A percentile compares a stretch with the other conserved stretches of the same genome.
phyloP scores from a whole-genome alignment of 495 filamentous ascomycete species.

The Parathielavia appendiculata region DNA sequence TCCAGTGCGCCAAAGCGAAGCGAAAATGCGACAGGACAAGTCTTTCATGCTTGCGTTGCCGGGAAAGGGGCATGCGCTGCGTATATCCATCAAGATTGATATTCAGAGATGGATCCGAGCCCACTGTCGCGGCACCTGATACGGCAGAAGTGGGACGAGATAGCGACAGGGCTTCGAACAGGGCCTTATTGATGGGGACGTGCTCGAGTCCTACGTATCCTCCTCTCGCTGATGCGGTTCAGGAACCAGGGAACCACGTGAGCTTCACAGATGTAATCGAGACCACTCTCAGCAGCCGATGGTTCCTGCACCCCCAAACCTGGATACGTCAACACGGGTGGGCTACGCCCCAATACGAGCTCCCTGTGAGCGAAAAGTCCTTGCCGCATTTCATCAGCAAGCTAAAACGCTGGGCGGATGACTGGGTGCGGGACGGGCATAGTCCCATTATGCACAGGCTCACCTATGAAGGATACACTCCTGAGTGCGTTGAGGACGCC shows the following conservation, averaged over 20 bases:
- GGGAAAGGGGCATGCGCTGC: conserved; percentile 33
- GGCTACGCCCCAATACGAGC: not conserved
- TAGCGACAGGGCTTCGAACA: not conserved
- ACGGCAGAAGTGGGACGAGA: not conserved
- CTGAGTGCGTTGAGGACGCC: conserved; percentile 31
- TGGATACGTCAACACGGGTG: not conserved
- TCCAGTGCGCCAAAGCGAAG: conserved; percentile 41
- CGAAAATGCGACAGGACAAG: conserved; percentile 41
- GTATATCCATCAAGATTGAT: conserved; percentile 25
- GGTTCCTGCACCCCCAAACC: conserved; percentile 15
- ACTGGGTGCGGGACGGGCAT: conserved; percentile 25
- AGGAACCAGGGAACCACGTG: too few species aligned
- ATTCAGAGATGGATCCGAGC: not conserved
- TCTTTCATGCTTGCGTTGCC: conserved; percentile 40
- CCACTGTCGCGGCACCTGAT: too few species aligned
- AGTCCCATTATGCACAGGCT: conserved; percentile 38
- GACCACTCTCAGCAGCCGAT: not conserved
- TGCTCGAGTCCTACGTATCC: too few species aligned
- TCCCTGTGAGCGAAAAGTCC: conserved; percentile 20
- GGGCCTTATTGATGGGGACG: too few species aligned
- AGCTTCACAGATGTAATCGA: not conserved
- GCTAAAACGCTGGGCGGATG: conserved; percentile 24
- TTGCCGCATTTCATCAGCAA: conserved; percentile 22
- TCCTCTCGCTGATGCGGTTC: too few species aligned
- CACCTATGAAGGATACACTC: conserved; percentile 31